Evolutionary conservation across 2,329 filamentous ascomycete genomes (phyloP).

Genomic region (Hypoxylon sp.): DNA sequence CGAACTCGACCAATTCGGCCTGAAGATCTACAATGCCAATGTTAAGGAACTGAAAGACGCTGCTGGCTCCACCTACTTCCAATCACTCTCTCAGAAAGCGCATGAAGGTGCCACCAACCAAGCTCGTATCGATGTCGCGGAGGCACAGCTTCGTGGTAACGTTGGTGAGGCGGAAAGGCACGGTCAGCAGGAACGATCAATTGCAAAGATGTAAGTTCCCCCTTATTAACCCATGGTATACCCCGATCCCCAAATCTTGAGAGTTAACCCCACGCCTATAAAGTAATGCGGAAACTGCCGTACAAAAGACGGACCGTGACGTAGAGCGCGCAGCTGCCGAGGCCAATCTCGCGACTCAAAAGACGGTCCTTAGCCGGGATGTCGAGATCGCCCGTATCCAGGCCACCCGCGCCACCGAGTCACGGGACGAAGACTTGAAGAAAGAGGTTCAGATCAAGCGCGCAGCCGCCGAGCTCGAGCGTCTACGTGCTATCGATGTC

Average conservation of each 20-base stretch:
- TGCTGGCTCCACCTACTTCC: constrained; percentile 85
- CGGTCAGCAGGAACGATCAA: constrained; percentile 86
- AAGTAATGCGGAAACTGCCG: constrained; percentile 76
- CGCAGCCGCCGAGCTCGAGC: constrained; percentile 84
- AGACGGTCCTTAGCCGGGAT: constrained; percentile 80
- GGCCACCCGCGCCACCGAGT: constrained; percentile 80
- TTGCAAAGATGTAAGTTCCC: constrained; percentile 78
- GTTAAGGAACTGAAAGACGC: constrained; percentile 91
- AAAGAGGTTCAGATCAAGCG: constrained; percentile 82
- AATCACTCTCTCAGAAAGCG: constrained; percentile 84
- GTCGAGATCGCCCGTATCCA: constrained; percentile 83
- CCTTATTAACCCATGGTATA: not conserved
- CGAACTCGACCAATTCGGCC: constrained; percentile 84
- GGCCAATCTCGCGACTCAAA: constrained; percentile 79
- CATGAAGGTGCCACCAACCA: constrained; percentile 89
- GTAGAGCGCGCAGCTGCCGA: constrained; percentile 85
- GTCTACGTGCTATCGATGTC: constrained; percentile 82
- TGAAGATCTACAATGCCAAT: constrained; percentile 81
- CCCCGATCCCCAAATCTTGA: not conserved
- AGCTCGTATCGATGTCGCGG: constrained; percentile 76
- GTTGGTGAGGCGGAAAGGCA: constrained; percentile 84
- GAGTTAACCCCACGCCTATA: constrained; percentile 7
- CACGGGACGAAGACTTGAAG: constrained; percentile 84
- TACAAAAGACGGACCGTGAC: constrained; percentile 87
- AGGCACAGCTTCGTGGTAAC: constrained; percentile 75